Evolutionary conservation across 192 early-diverging fungal species (phyloP).

Genomic region (Diversispora eburnea): DNA sequence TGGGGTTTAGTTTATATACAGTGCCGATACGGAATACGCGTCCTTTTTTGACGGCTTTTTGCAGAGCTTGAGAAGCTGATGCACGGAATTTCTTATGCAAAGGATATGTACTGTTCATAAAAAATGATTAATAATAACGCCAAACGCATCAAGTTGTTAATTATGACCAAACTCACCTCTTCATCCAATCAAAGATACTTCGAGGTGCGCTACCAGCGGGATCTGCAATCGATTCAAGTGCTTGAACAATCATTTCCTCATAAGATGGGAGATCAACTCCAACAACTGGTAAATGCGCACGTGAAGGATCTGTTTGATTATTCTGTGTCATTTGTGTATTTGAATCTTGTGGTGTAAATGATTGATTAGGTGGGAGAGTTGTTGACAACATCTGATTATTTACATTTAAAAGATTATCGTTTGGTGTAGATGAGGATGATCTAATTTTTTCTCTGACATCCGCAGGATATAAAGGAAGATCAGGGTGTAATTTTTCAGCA

Average conservation of each 20-base stretch:
- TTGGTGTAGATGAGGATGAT: neutral
- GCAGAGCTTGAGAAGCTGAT: constrained; percentile 46
- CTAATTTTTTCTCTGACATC: constrained; percentile 21
- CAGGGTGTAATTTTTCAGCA: constrained; percentile 32
- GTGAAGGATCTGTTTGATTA: neutral
- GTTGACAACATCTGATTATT: neutral
- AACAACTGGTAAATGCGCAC: constrained; percentile 8
- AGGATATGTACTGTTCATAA: constrained; percentile 38
- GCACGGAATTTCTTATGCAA: constrained; percentile 44
- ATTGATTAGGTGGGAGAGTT: neutral
- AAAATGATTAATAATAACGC: neutral
- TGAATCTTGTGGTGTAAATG: neutral
- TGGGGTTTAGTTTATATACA: constrained; percentile 46
- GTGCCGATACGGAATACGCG: constrained; percentile 42
- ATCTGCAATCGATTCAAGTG: constrained; percentile 38
- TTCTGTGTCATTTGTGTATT: neutral
- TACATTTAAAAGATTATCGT: neutral
- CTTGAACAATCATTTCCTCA: constrained; percentile 53
- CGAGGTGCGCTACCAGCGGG: constrained; percentile 43
- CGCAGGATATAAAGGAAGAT: constrained; percentile 30
- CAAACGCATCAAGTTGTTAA: neutral
- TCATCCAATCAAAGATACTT: constrained; percentile 45
- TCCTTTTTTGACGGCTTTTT: constrained; percentile 49
- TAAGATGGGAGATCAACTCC: constrained; percentile 42
- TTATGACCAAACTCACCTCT: constrained; percentile 29